Conservation (phyloP, 371 early-diverging fungal genomes). For the Lichtheimia hyalospora region DNA sequence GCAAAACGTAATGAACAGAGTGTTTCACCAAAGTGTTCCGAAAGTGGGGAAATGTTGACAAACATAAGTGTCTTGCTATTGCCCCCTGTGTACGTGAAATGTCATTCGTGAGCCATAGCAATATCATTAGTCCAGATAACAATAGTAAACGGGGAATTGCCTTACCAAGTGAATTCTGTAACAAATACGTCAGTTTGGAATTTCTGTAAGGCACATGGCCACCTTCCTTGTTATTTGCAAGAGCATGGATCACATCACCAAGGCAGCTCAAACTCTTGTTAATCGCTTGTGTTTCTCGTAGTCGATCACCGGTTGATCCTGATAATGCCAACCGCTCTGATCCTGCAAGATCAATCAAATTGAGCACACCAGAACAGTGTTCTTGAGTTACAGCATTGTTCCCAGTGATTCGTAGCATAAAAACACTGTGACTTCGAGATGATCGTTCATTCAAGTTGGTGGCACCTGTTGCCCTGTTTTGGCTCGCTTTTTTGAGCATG, state of each 20-base stretch:
- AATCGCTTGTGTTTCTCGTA: constrained; percentile 96
- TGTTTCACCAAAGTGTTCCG: constrained; percentile 80
- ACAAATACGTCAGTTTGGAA: constrained; percentile 93
- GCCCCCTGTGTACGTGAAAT: constrained; percentile 53
- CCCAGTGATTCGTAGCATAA: constrained; percentile 80
- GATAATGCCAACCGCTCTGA: constrained; percentile 89
- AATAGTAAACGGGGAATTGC: background rate
- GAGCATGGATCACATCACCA: constrained; percentile 93
- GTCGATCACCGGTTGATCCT: constrained; percentile 88
- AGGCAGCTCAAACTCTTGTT: constrained; percentile 94
- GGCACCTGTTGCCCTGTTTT: constrained; percentile 86
- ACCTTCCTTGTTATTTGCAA: constrained; percentile 77
- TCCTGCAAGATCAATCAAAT: constrained; percentile 98
- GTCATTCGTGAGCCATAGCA: background rate
- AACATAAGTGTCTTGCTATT: constrained; percentile 99
- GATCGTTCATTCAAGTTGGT: constrained; percentile 96
- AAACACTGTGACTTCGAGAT: constrained; percentile 95
- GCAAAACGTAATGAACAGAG: constrained; percentile 96
- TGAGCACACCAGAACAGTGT: constrained; percentile 73
- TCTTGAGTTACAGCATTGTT: constrained; percentile 73
- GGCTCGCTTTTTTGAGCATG: constrained; percentile 73
- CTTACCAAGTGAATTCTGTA: constrained; percentile 84
- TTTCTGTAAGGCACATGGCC: constrained; percentile 96
- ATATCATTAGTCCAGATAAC: too few species aligned
- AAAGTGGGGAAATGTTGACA: constrained; percentile 91